These are phyloP conservation scores for Russula sp. DNA, from an alignment of 768 basidiomycete genomes.

Conservation along the genomic window DNA sequence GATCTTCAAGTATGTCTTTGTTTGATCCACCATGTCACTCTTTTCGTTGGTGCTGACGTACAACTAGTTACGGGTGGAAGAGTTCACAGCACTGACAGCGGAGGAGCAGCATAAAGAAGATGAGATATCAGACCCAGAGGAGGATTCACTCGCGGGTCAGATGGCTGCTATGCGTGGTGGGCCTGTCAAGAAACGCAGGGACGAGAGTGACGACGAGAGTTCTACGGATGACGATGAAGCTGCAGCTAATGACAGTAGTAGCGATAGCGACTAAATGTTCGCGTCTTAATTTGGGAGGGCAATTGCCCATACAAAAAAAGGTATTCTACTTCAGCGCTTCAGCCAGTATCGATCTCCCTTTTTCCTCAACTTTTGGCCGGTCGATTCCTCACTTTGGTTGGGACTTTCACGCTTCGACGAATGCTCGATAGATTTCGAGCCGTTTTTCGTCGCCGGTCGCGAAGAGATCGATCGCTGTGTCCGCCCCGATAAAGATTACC, in stretches of 20 bases:
- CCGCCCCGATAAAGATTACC: constrained; percentile 80
- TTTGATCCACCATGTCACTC: not conserved
- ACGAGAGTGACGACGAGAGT: constrained; percentile 49
- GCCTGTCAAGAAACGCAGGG: constrained; percentile 59
- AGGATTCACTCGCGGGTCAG: constrained; percentile 93
- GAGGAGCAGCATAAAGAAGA: constrained; percentile 70
- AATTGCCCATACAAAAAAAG: not conserved
- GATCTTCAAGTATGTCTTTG: constrained; percentile 61
- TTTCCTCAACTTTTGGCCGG: not conserved
- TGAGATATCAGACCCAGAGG: constrained; percentile 97
- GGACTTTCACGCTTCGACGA: constrained; percentile 41
- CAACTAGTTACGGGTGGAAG: constrained; percentile 76
- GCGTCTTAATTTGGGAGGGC: constrained; percentile 4
- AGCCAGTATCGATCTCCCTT: not conserved
- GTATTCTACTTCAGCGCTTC: not conserved
- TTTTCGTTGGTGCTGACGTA: not conserved
- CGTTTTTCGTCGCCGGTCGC: constrained; percentile 28
- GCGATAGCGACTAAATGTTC: constrained; percentile 42
- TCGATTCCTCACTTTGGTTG: not conserved
- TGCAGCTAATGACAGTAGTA: constrained; percentile 46
- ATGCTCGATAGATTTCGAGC: constrained; percentile 63
- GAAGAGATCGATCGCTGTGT: constrained; percentile 45
- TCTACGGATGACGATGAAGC: constrained; percentile 46
- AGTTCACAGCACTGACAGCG: constrained; percentile 48
- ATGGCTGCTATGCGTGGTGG: constrained; percentile 96